These are phyloP conservation scores for Phytophthora constricta DNA, from an alignment of 352 stramenopile genomes.

Conservation along the genomic window DNA sequence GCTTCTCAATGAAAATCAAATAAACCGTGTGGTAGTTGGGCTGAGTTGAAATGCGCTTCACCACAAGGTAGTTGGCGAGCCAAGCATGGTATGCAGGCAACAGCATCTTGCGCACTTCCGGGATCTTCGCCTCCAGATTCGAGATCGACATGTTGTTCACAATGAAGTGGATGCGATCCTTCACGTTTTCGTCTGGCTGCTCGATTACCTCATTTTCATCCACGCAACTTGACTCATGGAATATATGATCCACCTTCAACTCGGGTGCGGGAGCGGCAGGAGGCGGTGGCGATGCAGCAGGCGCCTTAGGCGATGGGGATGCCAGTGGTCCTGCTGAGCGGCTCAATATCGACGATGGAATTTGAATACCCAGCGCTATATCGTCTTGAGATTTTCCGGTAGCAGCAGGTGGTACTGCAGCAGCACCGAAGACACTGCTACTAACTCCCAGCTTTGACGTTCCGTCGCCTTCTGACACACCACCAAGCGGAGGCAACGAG, in stretches of 20 bases:
- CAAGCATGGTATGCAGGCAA: constrained; percentile 95
- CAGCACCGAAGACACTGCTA: constrained; percentile 29
- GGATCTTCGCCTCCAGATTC: constrained; percentile 97
- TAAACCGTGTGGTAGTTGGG: constrained; percentile 99
- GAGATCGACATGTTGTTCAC: constrained; percentile 99
- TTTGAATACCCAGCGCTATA: constrained; percentile 39
- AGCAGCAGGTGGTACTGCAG: constrained; percentile 19
- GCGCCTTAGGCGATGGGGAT: constrained; percentile 46
- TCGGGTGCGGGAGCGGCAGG: constrained; percentile 54
- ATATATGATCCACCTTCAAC: constrained; percentile 86
- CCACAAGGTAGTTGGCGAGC: constrained; percentile 99
- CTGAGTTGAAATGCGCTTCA: constrained; percentile 99
- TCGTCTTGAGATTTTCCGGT: constrained; percentile 39
- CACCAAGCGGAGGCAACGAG: constrained; percentile 25
- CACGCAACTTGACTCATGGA: constrained; percentile 68
- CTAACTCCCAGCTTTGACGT: constrained; percentile 28
- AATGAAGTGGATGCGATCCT: constrained; percentile 99
- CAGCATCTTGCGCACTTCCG: constrained; percentile 96
- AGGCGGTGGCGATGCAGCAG: constrained; percentile 50
- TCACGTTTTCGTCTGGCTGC: constrained; percentile 85
- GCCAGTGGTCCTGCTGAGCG: constrained; percentile 54
- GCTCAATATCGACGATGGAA: constrained; percentile 53
- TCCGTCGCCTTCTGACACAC: constrained; percentile 29
- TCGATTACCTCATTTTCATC: constrained; percentile 69
- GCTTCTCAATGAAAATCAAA: constrained; percentile 97